Evolutionary conservation across 1,284 basidiomycete species (phyloP), one percentile per base, ranked within the genome.

Genomic region (Ganoderma boninense): DNA sequence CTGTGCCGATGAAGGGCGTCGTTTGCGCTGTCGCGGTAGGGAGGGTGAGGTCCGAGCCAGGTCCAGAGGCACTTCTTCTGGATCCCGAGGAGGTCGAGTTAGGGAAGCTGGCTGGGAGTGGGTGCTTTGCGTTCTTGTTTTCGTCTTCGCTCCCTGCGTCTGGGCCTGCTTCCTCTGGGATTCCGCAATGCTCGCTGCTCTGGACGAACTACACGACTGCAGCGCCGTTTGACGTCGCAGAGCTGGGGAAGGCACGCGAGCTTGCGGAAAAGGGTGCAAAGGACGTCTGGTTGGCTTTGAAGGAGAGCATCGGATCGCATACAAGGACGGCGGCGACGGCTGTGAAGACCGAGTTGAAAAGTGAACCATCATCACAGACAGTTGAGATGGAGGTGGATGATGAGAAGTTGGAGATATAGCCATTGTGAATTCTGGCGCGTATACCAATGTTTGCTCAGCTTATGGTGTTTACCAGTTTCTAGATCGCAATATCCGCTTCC

Each of bases 121-220:
- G 89, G 0, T 88, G 87, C 73, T 93, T 94, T 75, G 92, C 90
- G 1, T 94, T 93, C 78, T 76, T 92, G 65, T 90, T 92, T 78
- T 83, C 86, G 3, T 77, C 81, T 11, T 79, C 75, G 1, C 72
- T 78, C 7, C 49, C 73, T 1, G 52, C 54, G 73, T 61, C 74
- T 66, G 49, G 54, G 74, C 60, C 75, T 64, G 7, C 77, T 59
- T 3, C 71, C 7, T 16, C 59, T 14, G 84, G 68, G 26, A 44
- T 64, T 2, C 78, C 77, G 1, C 67, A 70, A 4, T 76, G 74
- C 49, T 76, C 78, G 23, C 68, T 87, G 62, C 85, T 90, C 4
- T 91, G 89, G 89, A 85, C 87, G 16, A 87, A 86, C 74, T 91
- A 89, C 86, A 83, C 81, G 60, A 78, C 83, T 4, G 70, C 67